Conservation (phyloP, 192 early-diverging fungal genomes). For the Umbelopsis vinacea region DNA sequence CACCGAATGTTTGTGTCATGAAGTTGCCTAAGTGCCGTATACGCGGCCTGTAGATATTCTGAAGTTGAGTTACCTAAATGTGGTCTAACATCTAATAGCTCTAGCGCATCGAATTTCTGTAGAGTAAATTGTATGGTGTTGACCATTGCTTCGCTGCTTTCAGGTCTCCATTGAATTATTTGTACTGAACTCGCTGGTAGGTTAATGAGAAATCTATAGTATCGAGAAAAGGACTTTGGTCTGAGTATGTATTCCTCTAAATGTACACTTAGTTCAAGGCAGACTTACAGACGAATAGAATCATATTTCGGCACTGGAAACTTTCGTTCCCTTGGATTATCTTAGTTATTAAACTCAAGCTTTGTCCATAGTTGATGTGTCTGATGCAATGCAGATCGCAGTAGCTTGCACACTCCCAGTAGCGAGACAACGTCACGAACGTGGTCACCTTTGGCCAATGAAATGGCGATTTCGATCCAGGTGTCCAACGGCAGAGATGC, state of each 20-base stretch:
- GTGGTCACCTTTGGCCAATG: not conserved
- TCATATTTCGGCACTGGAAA: not conserved
- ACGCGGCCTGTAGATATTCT: not conserved
- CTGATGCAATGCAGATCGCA: not conserved
- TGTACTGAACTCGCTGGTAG: not conserved
- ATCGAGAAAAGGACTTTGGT: not conserved
- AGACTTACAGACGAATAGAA: no score
- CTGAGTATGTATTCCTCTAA: no score
- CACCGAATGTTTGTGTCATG: not conserved
- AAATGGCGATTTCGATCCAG: constrained; percentile 5
- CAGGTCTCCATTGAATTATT: not conserved
- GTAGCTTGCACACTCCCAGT: not conserved
- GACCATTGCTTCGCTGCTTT: not conserved
- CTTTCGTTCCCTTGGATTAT: not conserved
- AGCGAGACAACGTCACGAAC: not conserved
- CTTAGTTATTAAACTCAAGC: not conserved
- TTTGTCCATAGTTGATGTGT: not conserved
- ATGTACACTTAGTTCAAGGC: no score
- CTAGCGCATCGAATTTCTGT: not conserved
- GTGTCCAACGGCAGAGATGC: not conserved
- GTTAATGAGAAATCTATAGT: not conserved
- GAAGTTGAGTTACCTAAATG: not conserved
- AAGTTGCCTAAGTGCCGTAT: not conserved
- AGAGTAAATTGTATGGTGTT: not conserved
- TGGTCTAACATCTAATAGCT: not conserved